These are phyloP conservation scores for Fusarium sp. DNA, from an alignment of 2,329 filamentous ascomycete species.

Conservation along the genomic window DNA sequence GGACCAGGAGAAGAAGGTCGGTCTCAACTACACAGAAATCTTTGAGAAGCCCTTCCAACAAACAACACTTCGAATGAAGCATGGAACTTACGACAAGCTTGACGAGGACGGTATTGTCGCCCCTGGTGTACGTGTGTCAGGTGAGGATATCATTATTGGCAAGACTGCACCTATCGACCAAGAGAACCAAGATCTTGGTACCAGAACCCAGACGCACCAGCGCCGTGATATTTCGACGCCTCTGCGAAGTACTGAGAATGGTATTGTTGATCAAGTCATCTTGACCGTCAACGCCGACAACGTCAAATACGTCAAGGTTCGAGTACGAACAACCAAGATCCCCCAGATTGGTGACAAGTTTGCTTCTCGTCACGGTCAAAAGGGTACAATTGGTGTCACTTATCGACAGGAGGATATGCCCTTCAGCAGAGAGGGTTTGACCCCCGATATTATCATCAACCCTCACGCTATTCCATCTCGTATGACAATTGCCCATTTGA, in stretches of 20 bases:
- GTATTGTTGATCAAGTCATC: slow-evolving; percentile 93
- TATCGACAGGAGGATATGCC: slow-evolving; percentile 99
- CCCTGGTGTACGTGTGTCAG: slow-evolving; percentile 92
- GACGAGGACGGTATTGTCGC: slow-evolving; percentile 96
- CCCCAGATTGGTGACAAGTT: slow-evolving; percentile 99
- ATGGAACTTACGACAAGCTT: slow-evolving; percentile 96
- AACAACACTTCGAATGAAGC: slow-evolving; percentile 92
- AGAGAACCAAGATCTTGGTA: slow-evolving; percentile 92
- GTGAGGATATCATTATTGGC: slow-evolving; percentile 98
- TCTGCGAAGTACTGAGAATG: slow-evolving; percentile 93
- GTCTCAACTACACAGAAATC: slow-evolving; percentile 89
- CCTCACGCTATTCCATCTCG: slow-evolving; percentile 99
- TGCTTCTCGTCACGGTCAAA: slow-evolving; percentile 98
- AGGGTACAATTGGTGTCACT: slow-evolving; percentile 98
- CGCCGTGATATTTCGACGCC: slow-evolving; percentile 97
- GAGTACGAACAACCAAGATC: slow-evolving; percentile 96
- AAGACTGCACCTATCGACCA: slow-evolving; percentile 96
- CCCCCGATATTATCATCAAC: slow-evolving; percentile 98
- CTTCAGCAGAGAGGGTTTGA: slow-evolving; percentile 90
- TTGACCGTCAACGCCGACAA: slow-evolving; percentile 96
- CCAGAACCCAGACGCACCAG: slow-evolving; percentile 88
- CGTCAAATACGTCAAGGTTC: slow-evolving; percentile 95
- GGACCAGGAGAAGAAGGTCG: slow-evolving; percentile 95
- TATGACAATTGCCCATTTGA: slow-evolving; percentile 99
- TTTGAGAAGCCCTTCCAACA: slow-evolving; percentile 95